Evolutionary conservation across 768 basidiomycete genomes (phyloP).

Genomic region (Crucibulum laeve): DNA sequence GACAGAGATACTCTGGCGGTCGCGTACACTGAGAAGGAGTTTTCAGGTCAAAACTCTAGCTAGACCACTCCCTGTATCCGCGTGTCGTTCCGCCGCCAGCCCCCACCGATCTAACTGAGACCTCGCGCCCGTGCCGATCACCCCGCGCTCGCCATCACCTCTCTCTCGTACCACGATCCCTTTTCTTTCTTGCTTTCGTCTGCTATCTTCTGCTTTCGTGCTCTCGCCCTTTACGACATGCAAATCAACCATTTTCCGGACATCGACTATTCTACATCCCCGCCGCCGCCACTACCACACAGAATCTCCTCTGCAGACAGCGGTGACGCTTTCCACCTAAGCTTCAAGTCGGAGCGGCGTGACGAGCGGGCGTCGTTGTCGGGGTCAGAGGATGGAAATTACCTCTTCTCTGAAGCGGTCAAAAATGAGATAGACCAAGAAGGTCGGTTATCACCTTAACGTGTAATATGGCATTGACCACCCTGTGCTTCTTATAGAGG

Average conservation of each 20-base stretch:
- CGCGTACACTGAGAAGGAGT: conserved; percentile 30
- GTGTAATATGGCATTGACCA: conserved; percentile 2
- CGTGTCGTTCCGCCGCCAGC: conserved; percentile 31
- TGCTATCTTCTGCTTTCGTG: conserved; percentile 5
- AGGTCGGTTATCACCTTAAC: conserved; percentile 25
- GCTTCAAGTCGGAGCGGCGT: conserved; percentile 21
- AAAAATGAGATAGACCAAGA: conserved; percentile 42
- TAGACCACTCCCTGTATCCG: conserved; percentile 39
- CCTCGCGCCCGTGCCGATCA: conserved; percentile 35
- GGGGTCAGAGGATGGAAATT: conserved; percentile 53
- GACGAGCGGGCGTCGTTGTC: conserved; percentile 50
- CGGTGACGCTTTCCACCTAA: conserved; percentile 18
- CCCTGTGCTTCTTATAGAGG: conserved; percentile 16
- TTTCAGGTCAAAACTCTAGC: conserved; percentile 28
- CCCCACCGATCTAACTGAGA: conserved; percentile 37
- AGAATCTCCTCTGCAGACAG: conserved; percentile 20
- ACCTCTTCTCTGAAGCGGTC: conserved; percentile 26
- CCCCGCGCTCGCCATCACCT: conserved; percentile 14
- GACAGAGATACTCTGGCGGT: conserved; percentile 24
- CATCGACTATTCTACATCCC: conserved; percentile 12
- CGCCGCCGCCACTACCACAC: conserved; percentile 13
- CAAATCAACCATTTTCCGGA: conserved; percentile 28
- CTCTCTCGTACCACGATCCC: conserved; percentile 9
- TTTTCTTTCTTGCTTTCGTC: conserved; percentile 9
- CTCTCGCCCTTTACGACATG: neutral